phyloP scores from a whole-genome alignment of 2,329 filamentous ascomycete genomes.

The Penicillium palitans region DNA sequence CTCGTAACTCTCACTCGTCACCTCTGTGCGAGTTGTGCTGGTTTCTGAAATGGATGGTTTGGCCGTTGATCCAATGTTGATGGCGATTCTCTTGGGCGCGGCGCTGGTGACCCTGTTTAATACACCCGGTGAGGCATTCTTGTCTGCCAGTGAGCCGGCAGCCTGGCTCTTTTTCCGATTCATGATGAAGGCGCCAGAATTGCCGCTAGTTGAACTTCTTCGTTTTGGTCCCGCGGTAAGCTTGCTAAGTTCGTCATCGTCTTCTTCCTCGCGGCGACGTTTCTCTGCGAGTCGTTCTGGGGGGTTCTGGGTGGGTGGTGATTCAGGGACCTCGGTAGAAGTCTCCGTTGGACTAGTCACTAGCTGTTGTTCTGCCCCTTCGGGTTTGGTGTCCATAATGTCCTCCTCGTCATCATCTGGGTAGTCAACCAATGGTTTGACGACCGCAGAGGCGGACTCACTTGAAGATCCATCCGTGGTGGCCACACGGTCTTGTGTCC shows the following conservation, averaged over 20 bases:
- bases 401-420: slow-evolving; percentile 84
- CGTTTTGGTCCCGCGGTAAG: slow-evolving; percentile 58
- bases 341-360: slow-evolving; percentile 26
- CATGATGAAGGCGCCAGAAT: slow-evolving; percentile 35
- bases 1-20: slow-evolving; percentile 27
- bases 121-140: slow-evolving; percentile 21
- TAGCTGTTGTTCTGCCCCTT: slow-evolving; percentile 31
- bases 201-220: slow-evolving; percentile 45
- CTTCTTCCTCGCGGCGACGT: slow-evolving; percentile 79
- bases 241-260: slow-evolving; percentile 88
- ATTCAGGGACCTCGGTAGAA: slow-evolving; percentile 30
- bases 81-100: slow-evolving; percentile 42
- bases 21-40: slow-evolving; percentile 16
- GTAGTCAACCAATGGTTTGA: slow-evolving; percentile 85
- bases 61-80: slow-evolving; percentile 37
- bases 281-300: slow-evolving; percentile 84
- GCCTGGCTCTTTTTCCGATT: slow-evolving; percentile 38
- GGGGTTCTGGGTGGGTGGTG: slow-evolving; percentile 24
- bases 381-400: slow-evolving; percentile 58
- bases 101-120: slow-evolving; percentile 21
- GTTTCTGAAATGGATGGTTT: slow-evolving; percentile 24
- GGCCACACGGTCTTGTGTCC: slow-evolving; percentile 40
- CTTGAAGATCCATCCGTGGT: slow-evolving; percentile 49
- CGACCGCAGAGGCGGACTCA: slow-evolving; percentile 58
- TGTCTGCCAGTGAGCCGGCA: slow-evolving; percentile 29